These are phyloP conservation scores for Mycosarcoma mackinlayi DNA, from an alignment of 1,284 basidiomycete genomes.

Conservation along the genomic window DNA sequence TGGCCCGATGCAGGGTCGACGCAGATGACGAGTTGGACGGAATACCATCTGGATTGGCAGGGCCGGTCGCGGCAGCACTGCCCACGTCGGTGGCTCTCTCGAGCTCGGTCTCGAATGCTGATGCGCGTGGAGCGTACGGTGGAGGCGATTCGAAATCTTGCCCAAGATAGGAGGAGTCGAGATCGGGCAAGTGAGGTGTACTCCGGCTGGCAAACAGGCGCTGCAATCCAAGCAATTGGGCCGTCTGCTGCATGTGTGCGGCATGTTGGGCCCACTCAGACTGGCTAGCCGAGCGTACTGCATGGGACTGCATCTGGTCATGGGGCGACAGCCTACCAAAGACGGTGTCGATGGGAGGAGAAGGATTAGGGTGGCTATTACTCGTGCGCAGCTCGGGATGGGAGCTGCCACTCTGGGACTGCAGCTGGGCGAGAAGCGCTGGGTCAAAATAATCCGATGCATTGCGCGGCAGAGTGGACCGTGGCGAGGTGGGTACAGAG, in stretches of 20 bases:
- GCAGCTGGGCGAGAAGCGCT: slow-evolving; percentile 28
- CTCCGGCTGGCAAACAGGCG: slow-evolving; percentile 45
- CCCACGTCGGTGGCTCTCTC: slow-evolving; percentile 32
- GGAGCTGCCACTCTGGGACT: slow-evolving; percentile 25
- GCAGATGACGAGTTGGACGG: slow-evolving; percentile 13
- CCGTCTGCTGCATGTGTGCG: slow-evolving; percentile 43
- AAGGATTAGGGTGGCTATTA: slow-evolving; percentile 5
- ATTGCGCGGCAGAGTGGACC: slow-evolving; percentile 17
- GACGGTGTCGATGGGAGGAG: slow-evolving; percentile 67
- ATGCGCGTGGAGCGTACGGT: slow-evolving; percentile 40
- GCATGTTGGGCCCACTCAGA: slow-evolving; percentile 72
- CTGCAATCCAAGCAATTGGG: slow-evolving; percentile 40
- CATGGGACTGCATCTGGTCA: slow-evolving; percentile 94
- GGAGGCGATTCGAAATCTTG: slow-evolving; percentile 48
- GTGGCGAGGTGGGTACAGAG: slow-evolving; percentile 28
- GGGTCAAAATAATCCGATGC: slow-evolving; percentile 47
- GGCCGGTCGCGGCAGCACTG: neutral
- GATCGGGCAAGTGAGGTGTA: slow-evolving; percentile 44
- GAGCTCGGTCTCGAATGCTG: slow-evolving; percentile 35
- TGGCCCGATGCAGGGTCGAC: slow-evolving; percentile 7
- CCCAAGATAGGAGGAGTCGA: slow-evolving; percentile 32
- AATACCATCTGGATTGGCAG: neutral
- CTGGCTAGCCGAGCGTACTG: slow-evolving; percentile 91
- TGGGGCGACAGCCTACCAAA: slow-evolving; percentile 91
- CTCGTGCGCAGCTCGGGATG: slow-evolving; percentile 32